A percentile compares a stretch with the other conserved stretches of the same genome.
Evolutionary conservation across 371 early-diverging fungal species (phyloP).

Genomic region (Actinomucor elegans): DNA sequence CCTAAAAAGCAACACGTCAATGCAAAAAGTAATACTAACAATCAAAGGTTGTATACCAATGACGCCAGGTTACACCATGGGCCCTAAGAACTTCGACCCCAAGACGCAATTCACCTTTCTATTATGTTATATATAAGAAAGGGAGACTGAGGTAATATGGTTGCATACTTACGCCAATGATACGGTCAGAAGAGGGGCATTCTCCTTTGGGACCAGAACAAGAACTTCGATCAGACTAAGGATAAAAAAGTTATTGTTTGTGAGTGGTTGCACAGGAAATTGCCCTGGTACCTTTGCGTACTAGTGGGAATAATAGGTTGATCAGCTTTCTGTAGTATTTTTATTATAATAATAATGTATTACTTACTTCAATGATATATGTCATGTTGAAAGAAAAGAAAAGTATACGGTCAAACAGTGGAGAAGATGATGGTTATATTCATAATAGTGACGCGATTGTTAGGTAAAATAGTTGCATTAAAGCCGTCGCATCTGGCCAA

Average conservation of each 20-base stretch:
- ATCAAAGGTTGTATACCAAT: conserved; percentile 14
- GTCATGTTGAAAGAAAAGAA: no score
- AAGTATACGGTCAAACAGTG: no score
- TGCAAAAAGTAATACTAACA: background rate
- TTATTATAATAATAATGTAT: no score
- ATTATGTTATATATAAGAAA: background rate
- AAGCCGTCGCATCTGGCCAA: no score
- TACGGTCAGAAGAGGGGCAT: background rate
- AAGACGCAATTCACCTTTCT: conserved; percentile 25
- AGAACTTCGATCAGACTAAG: background rate
- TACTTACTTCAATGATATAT: background rate
- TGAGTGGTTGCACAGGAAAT: no score
- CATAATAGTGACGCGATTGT: no score
- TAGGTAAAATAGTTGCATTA: no score
- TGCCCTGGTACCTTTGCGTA: conserved; percentile 3
- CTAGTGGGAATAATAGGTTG: background rate
- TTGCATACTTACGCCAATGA: background rate
- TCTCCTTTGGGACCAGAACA: background rate
- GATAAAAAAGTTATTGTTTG: background rate
- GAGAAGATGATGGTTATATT: no score
- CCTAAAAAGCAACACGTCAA: background rate
- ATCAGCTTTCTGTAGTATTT: background rate
- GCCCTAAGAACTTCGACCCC: conserved; percentile 17
- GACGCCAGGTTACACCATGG: conserved; percentile 18
- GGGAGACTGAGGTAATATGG: no score